Evolutionary conservation across 257 asterid genomes (phyloP), one percentile per base, ranked within the genome.

Genomic region (Verbascum thapsus): DNA sequence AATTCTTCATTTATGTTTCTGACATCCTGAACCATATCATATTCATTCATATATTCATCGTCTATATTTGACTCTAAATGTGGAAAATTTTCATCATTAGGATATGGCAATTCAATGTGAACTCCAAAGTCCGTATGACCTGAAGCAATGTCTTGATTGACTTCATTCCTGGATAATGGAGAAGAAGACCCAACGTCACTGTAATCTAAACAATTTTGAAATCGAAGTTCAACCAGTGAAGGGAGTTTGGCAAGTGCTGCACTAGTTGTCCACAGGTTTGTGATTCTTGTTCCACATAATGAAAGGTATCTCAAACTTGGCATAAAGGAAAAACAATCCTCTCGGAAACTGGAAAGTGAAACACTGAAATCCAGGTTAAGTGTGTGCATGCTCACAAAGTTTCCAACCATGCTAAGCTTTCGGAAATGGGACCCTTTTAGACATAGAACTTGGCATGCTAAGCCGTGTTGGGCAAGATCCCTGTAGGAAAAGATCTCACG

Each of bases 291-390:
- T 75, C 72, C 98, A 64, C 96, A 84, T 39, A 91, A 64, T 18
- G 98, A 91, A 72, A 91, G 95, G 77, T 69, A 70, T 70, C 78
- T 84, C 61, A 91, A 71, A 49, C 81, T 88, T 34, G 98, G 98
- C 95, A 91, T 91, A 60, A 77, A 82, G 51, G 83, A 52, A 81
- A 91, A 91, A 55, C 95, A 91, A 68, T 84, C 90, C 80, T 86
- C 94, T 35, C 90, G 86, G 41, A 91, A 88, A 66, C 90, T 83
- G 55, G 94, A 68, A 56, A 91, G 95, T 12, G 94, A 83, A 58
- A 88, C 76, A 81, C 96, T 91, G 81, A 82, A 88, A 80, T 91
- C 98, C 75, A 91, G 75, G 76, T 84, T 88, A 63, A 91, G 95
- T 15, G 85, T 57, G 53, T 74, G 82, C 90, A 91, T 73, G 63